Base-by-base conservation (phyloP, 441 rosid genomes). In the Lepidium campestre region DNA sequence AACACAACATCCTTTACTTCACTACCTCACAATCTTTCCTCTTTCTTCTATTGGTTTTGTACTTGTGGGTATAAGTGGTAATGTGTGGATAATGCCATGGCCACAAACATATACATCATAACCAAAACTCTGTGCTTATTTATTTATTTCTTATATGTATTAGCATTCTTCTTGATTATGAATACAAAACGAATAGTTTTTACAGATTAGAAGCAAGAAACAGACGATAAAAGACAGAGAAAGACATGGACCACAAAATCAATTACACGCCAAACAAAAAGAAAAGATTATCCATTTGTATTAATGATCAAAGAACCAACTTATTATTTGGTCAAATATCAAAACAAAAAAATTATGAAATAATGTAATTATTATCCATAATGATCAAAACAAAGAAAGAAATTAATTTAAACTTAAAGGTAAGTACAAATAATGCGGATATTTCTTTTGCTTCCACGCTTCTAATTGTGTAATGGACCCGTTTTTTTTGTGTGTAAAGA, bases 381-480 rank as follows among this genome's bases (percentile, higher is more conserved):
- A 50, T 14, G 5, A 41, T 39, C 13, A 23, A 55, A 47, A 15
- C 4, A 19, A 27, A 39, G 4, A 52, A 18, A 10, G 19, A n/a
- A 66, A 44, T 35, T 6, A 57, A 23, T 13, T 1, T 27, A 6
- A 57, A 23, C 9, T 1, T 27, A 6, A 27, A 42, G 22, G 35
- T 42, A 14, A 6, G 19, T 32, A 35, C 56, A 53, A 53, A 53
- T 3, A 25, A 8, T 42, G 62, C n/a, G 23, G 67, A 59, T 27
- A 27, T 7, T 47, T 59, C 7, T 39, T 31, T 70, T 70, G 73
- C 67, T 69, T 69, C 53, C 73, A 68, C 73, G 66, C 60, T 39
- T 59, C 53, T 10, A 60, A 50, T 60, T 41, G 67, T 40, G 57
- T 63, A 47, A 4, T 20, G 23, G 44, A 46, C 10, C 36, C 45